phyloP scores from a whole-genome alignment of 345 rosid genomes.

The Viola odorata region DNA sequence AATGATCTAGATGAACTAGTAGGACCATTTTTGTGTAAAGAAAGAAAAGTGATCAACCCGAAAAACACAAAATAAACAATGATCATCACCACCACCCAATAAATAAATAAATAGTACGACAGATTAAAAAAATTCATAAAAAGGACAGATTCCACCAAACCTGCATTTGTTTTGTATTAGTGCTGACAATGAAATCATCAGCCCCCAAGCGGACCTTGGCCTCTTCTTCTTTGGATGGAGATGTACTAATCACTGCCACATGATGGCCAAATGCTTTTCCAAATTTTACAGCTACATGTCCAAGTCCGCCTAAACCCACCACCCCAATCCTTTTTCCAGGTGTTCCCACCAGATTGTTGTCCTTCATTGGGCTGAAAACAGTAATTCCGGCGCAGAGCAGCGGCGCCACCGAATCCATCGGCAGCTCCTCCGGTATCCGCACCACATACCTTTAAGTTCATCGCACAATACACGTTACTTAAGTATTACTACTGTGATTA shows the following conservation, averaged over 20 bases:
- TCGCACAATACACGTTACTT: too few relatives aligned
- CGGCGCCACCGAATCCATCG: constrained; percentile 59
- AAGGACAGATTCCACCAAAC: too few relatives aligned
- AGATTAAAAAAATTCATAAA: too few relatives aligned
- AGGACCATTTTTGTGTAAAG: too few relatives aligned
- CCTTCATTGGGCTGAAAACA: constrained; percentile 49
- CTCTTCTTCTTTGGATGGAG: constrained; percentile 47
- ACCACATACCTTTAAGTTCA: constrained; percentile 39
- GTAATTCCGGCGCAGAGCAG: constrained; percentile 56
- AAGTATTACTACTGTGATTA: too few relatives aligned
- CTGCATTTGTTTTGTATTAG: constrained; percentile 39
- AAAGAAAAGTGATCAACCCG: too few relatives aligned
- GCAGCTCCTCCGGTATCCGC: constrained; percentile 43
- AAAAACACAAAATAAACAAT: too few relatives aligned
- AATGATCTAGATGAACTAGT: too few relatives aligned
- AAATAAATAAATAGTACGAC: too few relatives aligned
- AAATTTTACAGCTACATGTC: constrained; percentile 50
- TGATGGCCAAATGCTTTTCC: constrained; percentile 56
- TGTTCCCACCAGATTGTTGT: constrained; percentile 27
- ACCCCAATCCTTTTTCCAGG: constrained; percentile 39
- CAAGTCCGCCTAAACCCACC: constrained; percentile 53
- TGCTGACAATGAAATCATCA: constrained; percentile 48
- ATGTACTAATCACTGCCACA: constrained; percentile 56
- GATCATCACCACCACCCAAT: too few relatives aligned
- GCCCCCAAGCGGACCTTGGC: constrained; percentile 49